Evolutionary conservation across 495 filamentous ascomycete species (phyloP).

Genomic region (Cercophora scortea): DNA sequence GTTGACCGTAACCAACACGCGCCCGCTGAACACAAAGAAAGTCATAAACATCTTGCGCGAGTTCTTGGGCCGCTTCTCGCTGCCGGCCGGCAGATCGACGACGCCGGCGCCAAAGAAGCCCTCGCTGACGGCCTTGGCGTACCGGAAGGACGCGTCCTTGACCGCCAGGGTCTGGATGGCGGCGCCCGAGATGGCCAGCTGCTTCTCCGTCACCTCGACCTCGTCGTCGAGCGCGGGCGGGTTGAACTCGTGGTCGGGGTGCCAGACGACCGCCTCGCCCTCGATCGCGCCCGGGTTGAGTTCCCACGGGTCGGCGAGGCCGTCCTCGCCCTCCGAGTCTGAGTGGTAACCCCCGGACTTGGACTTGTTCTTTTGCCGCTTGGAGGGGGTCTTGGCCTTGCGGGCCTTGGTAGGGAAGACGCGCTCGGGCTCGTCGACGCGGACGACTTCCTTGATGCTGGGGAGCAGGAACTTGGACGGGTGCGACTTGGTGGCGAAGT

Average conservation of each 20-base stretch:
- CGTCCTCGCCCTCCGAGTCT: conserved; percentile 29
- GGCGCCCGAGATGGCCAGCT: conserved; percentile 66
- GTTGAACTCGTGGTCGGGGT: conserved; percentile 34
- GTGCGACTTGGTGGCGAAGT: conserved; percentile 21
- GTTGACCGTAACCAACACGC: conserved; percentile 67
- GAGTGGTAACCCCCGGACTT: conserved; percentile 11
- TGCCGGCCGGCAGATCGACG: conserved; percentile 75
- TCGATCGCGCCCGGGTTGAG: conserved; percentile 33
- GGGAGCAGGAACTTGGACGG: conserved; percentile 47
- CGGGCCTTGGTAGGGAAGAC: not conserved
- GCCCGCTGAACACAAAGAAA: conserved; percentile 78
- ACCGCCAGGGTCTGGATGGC: conserved; percentile 72
- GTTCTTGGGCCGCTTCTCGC: conserved; percentile 81
- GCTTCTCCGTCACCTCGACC: conserved; percentile 46
- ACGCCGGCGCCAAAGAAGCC: conserved; percentile 83
- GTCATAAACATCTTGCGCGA: conserved; percentile 89
- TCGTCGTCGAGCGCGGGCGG: conserved; percentile 36
- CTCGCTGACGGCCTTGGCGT: conserved; percentile 76
- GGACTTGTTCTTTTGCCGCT: not conserved
- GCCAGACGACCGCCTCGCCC: conserved; percentile 40
- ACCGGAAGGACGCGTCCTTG: conserved; percentile 66
- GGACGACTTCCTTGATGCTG: conserved; percentile 65
- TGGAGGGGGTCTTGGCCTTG: not conserved
- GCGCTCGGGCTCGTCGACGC: conserved; percentile 54
- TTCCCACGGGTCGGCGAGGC: conserved; percentile 45